These are phyloP conservation scores for Pyrenula aspistea DNA, from an alignment of 495 filamentous ascomycete species.

Conservation along the genomic window DNA sequence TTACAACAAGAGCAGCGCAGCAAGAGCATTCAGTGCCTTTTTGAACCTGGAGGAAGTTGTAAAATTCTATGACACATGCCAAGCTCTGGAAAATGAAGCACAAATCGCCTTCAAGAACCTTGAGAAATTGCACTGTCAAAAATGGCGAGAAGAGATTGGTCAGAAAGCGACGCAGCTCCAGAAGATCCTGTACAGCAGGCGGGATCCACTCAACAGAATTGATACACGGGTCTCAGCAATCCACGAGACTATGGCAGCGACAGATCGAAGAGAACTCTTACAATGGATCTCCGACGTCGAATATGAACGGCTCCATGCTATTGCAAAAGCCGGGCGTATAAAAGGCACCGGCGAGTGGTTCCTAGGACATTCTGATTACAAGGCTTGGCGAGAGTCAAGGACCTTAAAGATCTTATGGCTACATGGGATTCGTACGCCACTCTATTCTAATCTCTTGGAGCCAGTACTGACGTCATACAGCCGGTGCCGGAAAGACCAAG, in stretches of 20 bases:
- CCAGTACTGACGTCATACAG: no score
- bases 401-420: conserved; percentile 13
- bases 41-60: not conserved
- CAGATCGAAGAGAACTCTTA: not conserved
- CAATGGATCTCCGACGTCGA: conserved; percentile 6
- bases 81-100: not conserved
- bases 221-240: not conserved
- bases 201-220: not conserved
- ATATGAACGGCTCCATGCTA: conserved; percentile 10
- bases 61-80: not conserved
- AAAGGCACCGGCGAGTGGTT: not conserved
- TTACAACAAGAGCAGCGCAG: not conserved
- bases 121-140: not conserved
- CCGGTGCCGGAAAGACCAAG: conserved; percentile 24
- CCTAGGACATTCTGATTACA: not conserved
- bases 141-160: not conserved
- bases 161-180: not conserved
- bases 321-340: conserved; percentile 9
- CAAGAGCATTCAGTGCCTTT: not conserved
- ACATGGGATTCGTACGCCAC: conserved; percentile 7
- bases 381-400: not conserved
- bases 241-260: not conserved
- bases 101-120: not conserved
- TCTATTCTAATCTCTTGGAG: no score
- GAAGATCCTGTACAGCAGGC: not conserved